Conservation (phyloP, 176 grass and related monocot genomes). For the Oryza brachyantha region DNA sequence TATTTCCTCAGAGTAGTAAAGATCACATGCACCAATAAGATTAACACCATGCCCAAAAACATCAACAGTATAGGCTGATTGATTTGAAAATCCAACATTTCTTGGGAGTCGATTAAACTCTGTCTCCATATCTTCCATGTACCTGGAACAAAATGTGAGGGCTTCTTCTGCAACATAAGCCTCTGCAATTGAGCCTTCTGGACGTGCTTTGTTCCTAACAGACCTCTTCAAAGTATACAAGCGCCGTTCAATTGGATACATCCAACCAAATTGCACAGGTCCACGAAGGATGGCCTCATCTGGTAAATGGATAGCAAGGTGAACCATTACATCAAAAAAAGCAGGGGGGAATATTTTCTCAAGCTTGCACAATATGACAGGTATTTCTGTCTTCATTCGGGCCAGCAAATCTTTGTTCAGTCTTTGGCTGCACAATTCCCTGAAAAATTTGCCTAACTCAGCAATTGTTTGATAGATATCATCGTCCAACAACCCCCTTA, state of each 20-base stretch:
- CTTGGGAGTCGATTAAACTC: background rate
- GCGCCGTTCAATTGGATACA: constrained; percentile 19
- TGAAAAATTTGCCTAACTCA: too few species aligned
- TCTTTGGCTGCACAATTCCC: too few species aligned
- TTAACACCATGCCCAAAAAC: background rate
- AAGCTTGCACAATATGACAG: too few species aligned
- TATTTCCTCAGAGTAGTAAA: too few species aligned
- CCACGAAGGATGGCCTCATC: constrained; percentile 3
- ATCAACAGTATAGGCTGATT: background rate
- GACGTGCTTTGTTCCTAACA: background rate
- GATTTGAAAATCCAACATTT: background rate
- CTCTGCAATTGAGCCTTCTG: background rate
- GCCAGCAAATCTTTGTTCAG: too few species aligned
- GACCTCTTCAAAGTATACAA: background rate
- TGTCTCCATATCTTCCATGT: background rate
- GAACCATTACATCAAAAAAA: too few species aligned
- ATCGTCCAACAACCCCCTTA: background rate
- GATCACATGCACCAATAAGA: too few species aligned
- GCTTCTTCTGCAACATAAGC: background rate
- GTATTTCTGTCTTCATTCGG: too few species aligned
- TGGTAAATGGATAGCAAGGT: too few species aligned
- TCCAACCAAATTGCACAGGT: constrained; percentile 18
- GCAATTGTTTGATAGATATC: too few species aligned
- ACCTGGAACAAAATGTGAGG: background rate
- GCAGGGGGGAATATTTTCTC: too few species aligned